Conservation (phyloP, 2,329 filamentous ascomycete species). For the Daldinia eschscholtzii region DNA sequence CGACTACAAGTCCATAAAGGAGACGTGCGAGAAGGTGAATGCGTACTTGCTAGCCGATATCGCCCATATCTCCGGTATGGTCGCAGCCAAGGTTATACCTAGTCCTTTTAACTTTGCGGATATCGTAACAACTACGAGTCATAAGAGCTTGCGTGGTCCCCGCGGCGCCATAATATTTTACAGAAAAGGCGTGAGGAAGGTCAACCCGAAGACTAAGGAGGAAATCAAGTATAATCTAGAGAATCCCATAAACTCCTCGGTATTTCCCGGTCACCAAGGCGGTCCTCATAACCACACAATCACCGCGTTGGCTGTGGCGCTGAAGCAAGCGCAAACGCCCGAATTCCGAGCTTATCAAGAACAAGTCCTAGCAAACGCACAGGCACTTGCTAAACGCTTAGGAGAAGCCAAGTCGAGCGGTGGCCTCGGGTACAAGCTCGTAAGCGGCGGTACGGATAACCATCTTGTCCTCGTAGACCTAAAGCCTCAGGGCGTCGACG, state of each 20-base stretch:
- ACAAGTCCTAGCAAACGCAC: slow-evolving; percentile 89
- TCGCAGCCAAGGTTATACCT: slow-evolving; percentile 91
- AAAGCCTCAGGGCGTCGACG: slow-evolving; percentile 88
- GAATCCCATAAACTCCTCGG: slow-evolving; percentile 91
- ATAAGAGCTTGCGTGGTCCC: slow-evolving; percentile 96
- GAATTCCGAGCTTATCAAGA: slow-evolving; percentile 96
- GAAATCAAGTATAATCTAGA: slow-evolving; percentile 92
- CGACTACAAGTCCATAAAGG: slow-evolving; percentile 92
- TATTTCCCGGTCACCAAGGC: slow-evolving; percentile 98
- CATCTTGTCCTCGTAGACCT: slow-evolving; percentile 94
- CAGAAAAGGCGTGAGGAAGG: slow-evolving; percentile 88
- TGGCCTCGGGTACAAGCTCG: slow-evolving; percentile 86
- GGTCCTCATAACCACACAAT: slow-evolving; percentile 99
- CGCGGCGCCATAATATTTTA: slow-evolving; percentile 99
- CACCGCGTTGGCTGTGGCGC: slow-evolving; percentile 90
- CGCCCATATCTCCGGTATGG: slow-evolving; percentile 95
- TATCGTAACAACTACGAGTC: slow-evolving; percentile 96
- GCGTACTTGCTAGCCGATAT: slow-evolving; percentile 96
- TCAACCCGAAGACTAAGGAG: slow-evolving; percentile 86
- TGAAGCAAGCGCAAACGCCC: slow-evolving; percentile 90
- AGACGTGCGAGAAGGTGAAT: slow-evolving; percentile 90
- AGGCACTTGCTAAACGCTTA: slow-evolving; percentile 80
- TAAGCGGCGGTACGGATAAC: slow-evolving; percentile 96
- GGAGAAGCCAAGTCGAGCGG: slow-evolving; percentile 78
- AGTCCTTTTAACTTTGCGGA: slow-evolving; percentile 91